Base-by-base conservation (phyloP, 805 yeast genomes). In the Barnettozyma populi region DNA sequence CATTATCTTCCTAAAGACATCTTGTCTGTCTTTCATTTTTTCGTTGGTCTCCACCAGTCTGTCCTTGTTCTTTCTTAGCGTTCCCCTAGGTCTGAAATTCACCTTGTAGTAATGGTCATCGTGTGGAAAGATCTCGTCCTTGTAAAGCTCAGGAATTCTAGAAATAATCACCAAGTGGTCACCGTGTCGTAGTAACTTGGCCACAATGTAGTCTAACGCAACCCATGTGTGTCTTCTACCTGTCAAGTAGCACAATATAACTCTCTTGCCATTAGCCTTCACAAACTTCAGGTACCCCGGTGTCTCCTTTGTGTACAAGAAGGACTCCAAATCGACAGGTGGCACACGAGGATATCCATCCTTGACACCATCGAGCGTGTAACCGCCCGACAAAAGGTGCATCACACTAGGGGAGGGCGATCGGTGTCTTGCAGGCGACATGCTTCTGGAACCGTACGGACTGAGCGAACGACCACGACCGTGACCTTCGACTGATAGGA, bases 191-290 rank as follows among this genome's bases (percentile, higher is more conserved):
- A 83, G 63, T 11, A 83, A 65, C 37, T 71, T 67, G 41, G 70
- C 71, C 46, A 85, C 64, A 7, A 79, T 68, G 82, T 86, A 86
- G 62, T 86, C 95, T 24, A 86, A 63, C 1, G 89, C 81, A 10
- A 84, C 88, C 95, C 95, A 86, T 0, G 94, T 83, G 23, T 49
- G 52, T 24, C 52, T 43, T 49, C 52, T 49, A 1, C 52, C 52
- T 2, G 52, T 49, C 5, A 86, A 69, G 59, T 84, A 84, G 25
- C 83, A 80, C 60, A 86, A 59, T 5, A 85, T 69, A 1, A 75
- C 74, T 56, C 90, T 69, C 35, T 68, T 65, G 5, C 54, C 50
- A 29, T 55, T 58, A 6, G 43, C 29, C 34, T 48, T 42, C 7
- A 46, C 34, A 13, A 8, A 46, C 14, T 37, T 19, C 7, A 18